A percentile compares a stretch with the other conserved stretches of the same genome.
These are phyloP conservation scores for Hondaea fermentalgiana DNA, from an alignment of 108 stramenopile genomes.

Conservation along the genomic window DNA sequence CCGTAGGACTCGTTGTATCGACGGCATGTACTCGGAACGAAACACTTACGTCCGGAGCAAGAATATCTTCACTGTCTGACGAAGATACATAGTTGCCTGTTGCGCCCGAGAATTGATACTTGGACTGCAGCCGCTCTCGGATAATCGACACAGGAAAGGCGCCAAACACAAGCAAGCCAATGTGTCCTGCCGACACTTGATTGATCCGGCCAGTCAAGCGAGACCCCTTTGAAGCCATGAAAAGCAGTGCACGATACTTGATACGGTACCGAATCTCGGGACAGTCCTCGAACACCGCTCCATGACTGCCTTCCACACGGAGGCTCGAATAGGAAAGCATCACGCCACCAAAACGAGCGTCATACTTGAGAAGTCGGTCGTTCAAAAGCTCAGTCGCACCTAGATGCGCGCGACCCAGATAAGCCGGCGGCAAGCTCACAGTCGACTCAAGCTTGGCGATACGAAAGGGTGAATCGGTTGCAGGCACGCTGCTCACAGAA, in stretches of 20 bases:
- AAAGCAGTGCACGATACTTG: neutral
- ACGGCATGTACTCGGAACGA: neutral
- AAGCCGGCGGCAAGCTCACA: neutral
- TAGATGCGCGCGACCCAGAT: neutral
- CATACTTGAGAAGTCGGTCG: conserved; percentile 1
- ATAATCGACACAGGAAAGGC: neutral
- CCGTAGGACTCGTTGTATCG: neutral
- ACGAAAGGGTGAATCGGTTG: neutral
- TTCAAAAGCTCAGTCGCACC: neutral
- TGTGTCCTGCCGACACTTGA: neutral
- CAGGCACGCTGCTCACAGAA: neutral
- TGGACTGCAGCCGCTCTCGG: neutral
- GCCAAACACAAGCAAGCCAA: neutral
- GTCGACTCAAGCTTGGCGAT: neutral
- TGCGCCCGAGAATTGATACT: neutral
- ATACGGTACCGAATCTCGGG: neutral
- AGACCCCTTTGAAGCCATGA: neutral
- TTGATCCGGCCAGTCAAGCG: neutral
- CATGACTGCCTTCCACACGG: neutral
- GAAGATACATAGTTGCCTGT: neutral
- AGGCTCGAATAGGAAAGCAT: neutral
- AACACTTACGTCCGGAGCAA: neutral
- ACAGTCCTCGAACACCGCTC: neutral
- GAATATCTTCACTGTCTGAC: neutral
- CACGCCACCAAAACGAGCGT: neutral